Evolutionary conservation across 768 basidiomycete species (phyloP).

Genomic region (Russula abietina): DNA sequence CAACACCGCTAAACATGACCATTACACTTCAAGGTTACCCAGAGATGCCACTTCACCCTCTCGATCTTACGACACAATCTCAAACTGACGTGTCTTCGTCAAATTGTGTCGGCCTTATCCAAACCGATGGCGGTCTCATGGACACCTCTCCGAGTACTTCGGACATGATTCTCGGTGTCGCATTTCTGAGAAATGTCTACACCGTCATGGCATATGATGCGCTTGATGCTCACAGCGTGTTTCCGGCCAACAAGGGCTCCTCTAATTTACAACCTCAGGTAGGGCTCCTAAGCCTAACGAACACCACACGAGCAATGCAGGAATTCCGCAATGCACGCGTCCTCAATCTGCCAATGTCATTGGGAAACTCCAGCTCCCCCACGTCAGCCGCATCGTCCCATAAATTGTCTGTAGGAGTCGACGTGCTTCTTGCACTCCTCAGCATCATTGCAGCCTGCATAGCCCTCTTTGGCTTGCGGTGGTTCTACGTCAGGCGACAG

Average conservation of each 20-base stretch:
- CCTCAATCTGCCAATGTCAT: constrained; percentile 48
- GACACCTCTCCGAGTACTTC: constrained; percentile 34
- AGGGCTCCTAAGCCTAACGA: constrained; percentile 59
- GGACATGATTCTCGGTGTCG: constrained; percentile 74
- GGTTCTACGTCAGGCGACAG: constrained; percentile 35
- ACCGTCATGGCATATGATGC: constrained; percentile 64
- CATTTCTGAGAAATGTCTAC: constrained; percentile 71
- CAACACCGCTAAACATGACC: constrained; percentile 63
- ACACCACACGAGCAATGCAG: constrained; percentile 51
- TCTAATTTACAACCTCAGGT: constrained; percentile 38
- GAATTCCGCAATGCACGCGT: constrained; percentile 71
- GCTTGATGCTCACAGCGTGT: constrained; percentile 42
- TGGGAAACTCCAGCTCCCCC: constrained; percentile 12
- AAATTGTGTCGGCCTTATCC: too few species aligned
- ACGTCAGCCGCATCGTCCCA: constrained; percentile 19
- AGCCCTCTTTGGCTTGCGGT: constrained; percentile 49
- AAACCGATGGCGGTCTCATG: too few species aligned
- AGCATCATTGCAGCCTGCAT: constrained; percentile 54
- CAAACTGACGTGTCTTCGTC: too few species aligned
- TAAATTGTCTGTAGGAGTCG: constrained; percentile 51
- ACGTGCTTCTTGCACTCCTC: constrained; percentile 53
- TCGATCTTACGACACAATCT: too few species aligned
- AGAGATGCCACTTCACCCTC: too few species aligned
- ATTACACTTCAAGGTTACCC: too few species aligned
- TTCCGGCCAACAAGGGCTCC: constrained; percentile 32